phyloP scores from a whole-genome alignment of 208 protist species.

The Trypanosoma melophagium region DNA sequence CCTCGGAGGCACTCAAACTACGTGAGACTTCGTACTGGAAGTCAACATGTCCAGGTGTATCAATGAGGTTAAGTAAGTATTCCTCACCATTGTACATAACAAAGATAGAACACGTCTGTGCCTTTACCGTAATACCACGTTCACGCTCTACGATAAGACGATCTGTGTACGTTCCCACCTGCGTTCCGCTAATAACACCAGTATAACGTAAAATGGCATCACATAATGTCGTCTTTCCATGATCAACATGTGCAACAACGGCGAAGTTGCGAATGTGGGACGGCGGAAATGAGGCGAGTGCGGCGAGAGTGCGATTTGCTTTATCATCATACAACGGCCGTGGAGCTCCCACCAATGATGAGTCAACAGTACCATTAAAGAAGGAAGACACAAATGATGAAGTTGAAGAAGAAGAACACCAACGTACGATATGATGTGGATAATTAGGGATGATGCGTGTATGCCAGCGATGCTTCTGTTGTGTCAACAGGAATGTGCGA shows the following conservation, averaged over 20 bases:
- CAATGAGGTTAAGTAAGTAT: slow-evolving; percentile 97
- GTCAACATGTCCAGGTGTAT: slow-evolving; percentile 97
- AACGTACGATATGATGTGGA: slow-evolving; percentile 14
- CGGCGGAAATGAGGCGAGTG: slow-evolving; percentile 49
- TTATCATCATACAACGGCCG: slow-evolving; percentile 15
- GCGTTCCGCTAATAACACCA: slow-evolving; percentile 59
- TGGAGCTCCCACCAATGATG: slow-evolving; percentile 13
- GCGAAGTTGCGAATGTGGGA: slow-evolving; percentile 87
- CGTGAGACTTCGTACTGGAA: slow-evolving; percentile 98
- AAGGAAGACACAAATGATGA: slow-evolving; percentile 2
- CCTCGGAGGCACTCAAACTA: slow-evolving; percentile 92
- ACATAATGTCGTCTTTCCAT: slow-evolving; percentile 92
- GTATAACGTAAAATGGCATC: slow-evolving; percentile 86
- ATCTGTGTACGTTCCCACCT: slow-evolving; percentile 87
- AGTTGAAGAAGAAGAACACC: slow-evolving; percentile 9
- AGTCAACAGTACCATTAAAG: slow-evolving; percentile 2
- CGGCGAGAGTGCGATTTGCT: slow-evolving; percentile 19
- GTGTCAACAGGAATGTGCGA: no score
- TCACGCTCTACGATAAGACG: slow-evolving; percentile 94
- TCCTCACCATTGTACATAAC: slow-evolving; percentile 37
- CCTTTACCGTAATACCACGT: slow-evolving; percentile 96
- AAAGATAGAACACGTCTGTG: slow-evolving; percentile 93
- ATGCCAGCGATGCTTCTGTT: background rate
- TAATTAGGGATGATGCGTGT: background rate
- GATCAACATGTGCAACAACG: slow-evolving; percentile 92